Conservation (phyloP, 345 rosid genomes). For the Eucalyptus erythrocorys region DNA sequence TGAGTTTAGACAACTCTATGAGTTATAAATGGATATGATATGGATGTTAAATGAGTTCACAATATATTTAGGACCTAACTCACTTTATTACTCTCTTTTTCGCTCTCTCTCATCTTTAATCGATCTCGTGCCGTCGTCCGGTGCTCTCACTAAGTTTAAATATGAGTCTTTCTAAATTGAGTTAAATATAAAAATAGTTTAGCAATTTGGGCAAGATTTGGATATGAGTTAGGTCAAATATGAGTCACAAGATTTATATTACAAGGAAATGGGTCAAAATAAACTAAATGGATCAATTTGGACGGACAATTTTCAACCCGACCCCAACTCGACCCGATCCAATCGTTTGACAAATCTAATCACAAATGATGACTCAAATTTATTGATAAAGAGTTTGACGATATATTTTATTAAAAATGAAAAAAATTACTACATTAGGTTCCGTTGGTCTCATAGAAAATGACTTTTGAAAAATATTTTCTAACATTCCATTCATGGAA, state of each 20-base stretch:
- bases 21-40: neutral
- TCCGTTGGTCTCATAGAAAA: too few relatives aligned
- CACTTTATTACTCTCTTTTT: neutral
- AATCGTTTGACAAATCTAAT: fast-evolving
- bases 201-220: neutral
- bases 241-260: neutral
- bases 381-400: neutral
- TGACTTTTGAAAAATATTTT: too few relatives aligned
- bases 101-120: too few relatives aligned
- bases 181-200: too few relatives aligned
- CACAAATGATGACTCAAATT: fast-evolving
- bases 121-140: fast-evolving
- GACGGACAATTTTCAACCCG: fast-evolving
- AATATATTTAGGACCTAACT: neutral
- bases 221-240: too few relatives aligned
- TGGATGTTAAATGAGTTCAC: neutral
- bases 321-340: fast-evolving
- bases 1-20: neutral
- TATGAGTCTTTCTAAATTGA: too few relatives aligned
- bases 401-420: neutral
- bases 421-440: too few relatives aligned
- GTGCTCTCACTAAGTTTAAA: neutral
- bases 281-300: too few relatives aligned
- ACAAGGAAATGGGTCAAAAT: neutral
- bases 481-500: fast-evolving